Percentiles rank a stretch among this genome's conserved stretches.
phyloP scores from a whole-genome alignment of 139 green algal genomes.

The Volvox reticuliferus region DNA sequence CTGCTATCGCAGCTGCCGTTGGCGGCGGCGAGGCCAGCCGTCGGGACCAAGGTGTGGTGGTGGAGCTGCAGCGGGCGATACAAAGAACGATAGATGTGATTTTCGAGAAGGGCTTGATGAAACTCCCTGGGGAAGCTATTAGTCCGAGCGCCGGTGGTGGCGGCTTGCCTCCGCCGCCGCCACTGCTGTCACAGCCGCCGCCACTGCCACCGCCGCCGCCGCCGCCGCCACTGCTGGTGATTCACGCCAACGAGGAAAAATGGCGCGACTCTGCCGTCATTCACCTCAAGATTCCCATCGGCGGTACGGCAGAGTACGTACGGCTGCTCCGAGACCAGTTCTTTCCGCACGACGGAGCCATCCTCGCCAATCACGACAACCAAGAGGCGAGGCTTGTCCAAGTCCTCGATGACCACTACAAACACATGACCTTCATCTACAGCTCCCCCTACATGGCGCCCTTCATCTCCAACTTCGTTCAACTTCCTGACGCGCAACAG shows the following conservation, averaged over 20 bases:
- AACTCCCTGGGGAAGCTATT: neutral
- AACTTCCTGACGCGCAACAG: neutral
- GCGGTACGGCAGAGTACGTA: neutral
- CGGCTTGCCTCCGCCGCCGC: neutral
- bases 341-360: neutral
- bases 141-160: neutral
- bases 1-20: neutral
- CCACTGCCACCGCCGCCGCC: neutral
- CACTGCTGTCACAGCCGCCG: neutral
- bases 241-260: neutral
- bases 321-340: neutral
- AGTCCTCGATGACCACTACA: neutral
- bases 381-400: neutral
- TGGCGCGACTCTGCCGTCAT: neutral
- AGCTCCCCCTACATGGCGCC: neutral
- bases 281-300: neutral
- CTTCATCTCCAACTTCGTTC: neutral
- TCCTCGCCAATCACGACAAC: neutral
- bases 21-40: neutral
- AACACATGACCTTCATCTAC: neutral
- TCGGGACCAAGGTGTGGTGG: neutral
- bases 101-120: neutral
- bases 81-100: neutral
- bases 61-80: neutral
- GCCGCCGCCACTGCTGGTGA: neutral